A percentile compares a stretch with the other conserved stretches of the same genome.
phyloP scores from a whole-genome alignment of 495 filamentous ascomycete genomes.

The Cetradonia linearis region DNA sequence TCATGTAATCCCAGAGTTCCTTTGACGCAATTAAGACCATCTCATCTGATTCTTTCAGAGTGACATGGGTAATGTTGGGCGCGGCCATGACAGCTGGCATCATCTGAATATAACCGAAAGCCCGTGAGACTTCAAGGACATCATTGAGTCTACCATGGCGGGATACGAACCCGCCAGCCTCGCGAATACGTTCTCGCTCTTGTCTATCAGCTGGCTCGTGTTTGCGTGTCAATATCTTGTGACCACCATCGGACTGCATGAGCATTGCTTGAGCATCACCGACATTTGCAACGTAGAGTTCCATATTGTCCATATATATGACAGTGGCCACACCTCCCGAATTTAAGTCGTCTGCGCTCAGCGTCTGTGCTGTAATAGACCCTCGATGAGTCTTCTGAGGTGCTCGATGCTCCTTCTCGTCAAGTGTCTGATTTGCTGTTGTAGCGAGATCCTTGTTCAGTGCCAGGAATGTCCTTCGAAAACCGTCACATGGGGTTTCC shows the following conservation, averaged over 20 bases:
- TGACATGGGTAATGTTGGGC: constrained; percentile 68
- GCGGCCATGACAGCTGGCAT: constrained; percentile 91
- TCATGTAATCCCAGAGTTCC: constrained; percentile 90
- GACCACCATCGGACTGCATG: constrained; percentile 72
- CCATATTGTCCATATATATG: constrained; percentile 75
- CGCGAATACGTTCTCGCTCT: constrained; percentile 82
- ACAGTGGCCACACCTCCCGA: constrained; percentile 90
- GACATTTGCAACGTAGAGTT: constrained; percentile 89
- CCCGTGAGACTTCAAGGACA: constrained; percentile 76
- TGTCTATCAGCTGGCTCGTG: constrained; percentile 79
- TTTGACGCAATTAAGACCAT: constrained; percentile 83
- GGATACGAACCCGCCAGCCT: constrained; percentile 91
- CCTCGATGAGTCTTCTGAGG: constrained; percentile 51
- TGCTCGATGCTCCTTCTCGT: constrained; percentile 51
- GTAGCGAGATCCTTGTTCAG: constrained; percentile 92
- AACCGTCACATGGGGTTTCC: constrained; percentile 71
- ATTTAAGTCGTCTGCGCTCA: constrained; percentile 77
- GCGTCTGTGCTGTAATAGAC: constrained; percentile 54
- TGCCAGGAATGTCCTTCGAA: constrained; percentile 75
- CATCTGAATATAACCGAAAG: constrained; percentile 86
- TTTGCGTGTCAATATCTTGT: constrained; percentile 72
- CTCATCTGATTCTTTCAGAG: constrained; percentile 81
- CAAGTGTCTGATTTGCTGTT: constrained; percentile 70
- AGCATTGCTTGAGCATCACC: constrained; percentile 92
- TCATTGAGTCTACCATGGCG: constrained; percentile 91